Evolutionary conservation across 164 flowering plant species (phyloP).

Genomic region (Piper longum): DNA sequence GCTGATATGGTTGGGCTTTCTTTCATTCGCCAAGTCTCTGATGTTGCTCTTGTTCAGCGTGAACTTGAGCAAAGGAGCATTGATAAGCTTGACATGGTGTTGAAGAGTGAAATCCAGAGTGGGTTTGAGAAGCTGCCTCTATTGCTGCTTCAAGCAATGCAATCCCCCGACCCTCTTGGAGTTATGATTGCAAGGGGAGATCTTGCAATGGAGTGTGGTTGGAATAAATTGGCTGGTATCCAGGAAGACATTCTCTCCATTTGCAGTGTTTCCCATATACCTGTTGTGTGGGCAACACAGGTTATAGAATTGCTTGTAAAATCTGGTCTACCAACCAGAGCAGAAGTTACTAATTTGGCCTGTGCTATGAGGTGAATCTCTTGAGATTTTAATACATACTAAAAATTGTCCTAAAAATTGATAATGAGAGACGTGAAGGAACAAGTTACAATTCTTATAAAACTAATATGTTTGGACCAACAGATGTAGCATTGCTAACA

Average conservation of each 20-base stretch:
- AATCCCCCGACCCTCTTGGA: conserved; percentile 40
- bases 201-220: conserved; percentile 73
- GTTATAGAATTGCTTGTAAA: conserved; percentile 61
- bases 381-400: no score
- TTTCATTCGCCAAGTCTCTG: conserved; percentile 37
- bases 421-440: no score
- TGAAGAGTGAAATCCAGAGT: conserved; percentile 52
- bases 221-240: conserved; percentile 51
- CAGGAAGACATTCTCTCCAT: conserved; percentile 55
- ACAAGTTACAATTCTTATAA: no score
- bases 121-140: conserved; percentile 52
- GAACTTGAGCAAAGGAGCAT: conserved; percentile 40
- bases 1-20: conserved; percentile 75
- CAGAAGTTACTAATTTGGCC: conserved; percentile 62
- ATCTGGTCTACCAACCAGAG: conserved; percentile 57
- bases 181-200: conserved; percentile 75
- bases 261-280: conserved; percentile 48
- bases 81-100: conserved; percentile 38
- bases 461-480: no score
- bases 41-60: conserved; percentile 33
- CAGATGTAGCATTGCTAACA: no score
- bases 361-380: conserved; percentile 36
- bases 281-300: conserved; percentile 72
- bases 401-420: no score
- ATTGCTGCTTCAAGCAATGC: conserved; percentile 55